Base-by-base conservation (phyloP, 2,329 filamentous ascomycete species). In the Epichloe elymi region DNA sequence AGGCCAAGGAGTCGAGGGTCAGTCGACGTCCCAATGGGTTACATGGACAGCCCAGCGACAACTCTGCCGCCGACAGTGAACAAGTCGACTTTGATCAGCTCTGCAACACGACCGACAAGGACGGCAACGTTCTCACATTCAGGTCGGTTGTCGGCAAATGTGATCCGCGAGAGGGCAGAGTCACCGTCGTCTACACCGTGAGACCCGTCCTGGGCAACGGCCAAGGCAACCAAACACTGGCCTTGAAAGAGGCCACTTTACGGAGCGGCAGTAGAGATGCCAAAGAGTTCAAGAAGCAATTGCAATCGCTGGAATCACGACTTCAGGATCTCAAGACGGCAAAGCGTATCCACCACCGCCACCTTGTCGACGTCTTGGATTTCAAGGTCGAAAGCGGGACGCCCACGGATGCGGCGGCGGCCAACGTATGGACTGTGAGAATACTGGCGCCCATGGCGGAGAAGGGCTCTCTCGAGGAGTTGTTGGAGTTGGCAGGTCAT, bases 401-500 rank as follows among this genome's bases (percentile, higher is more conserved):
- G 46, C 66, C 70, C 15, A 63, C 69, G 39, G 68, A 75, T 47
- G 63, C 64, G 12, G 56, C 60, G 8, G 54, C 58, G 19, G 49
- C 63, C 55, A 60, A 70, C 58, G 51, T 65, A 53, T 95, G 88
- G 85, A 84, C 81, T 30, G 76, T 95, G 50, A 85, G 80, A 57
- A 74, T 93, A 3, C 72, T 96, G 20, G 83, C 78, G 41, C 85
- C 90, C 46, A 77, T 87, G 59, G 86, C 87, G 11, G 85, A 88
- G 49, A 89, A 87, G 64, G 89, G 88, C 0, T 87, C 90, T 0
- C 70, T 98, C 14, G 80, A 84, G 30, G 88, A 95, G 59, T 74
- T 94, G 19, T 74, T 98, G 33, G 85, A 91, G 51, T 78, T 91
- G 54, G 81, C 88, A 41, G 88, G 86, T 4, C 78, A 78, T 33